Percentiles rank a stretch among this genome's conserved stretches.
Conservation (phyloP, 176 grass and related monocot genomes). For the Triticum dicoccoides region DNA sequence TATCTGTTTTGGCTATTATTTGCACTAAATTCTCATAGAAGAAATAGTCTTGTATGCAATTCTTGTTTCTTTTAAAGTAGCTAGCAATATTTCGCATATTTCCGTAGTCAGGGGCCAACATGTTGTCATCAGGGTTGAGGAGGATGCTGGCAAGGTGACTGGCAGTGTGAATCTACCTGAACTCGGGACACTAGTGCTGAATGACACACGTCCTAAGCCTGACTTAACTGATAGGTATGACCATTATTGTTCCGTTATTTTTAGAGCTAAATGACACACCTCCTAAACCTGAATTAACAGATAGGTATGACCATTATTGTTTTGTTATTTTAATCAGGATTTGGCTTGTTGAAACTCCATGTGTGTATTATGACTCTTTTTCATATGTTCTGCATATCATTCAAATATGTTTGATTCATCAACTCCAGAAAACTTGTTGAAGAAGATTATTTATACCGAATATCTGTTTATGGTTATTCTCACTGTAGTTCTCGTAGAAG, state of each 20-base stretch:
- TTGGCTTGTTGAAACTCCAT: background rate
- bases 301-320: background rate
- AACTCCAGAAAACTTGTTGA: background rate
- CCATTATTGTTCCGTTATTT: background rate
- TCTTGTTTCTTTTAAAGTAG: background rate
- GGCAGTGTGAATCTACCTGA: background rate
- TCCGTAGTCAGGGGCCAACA: background rate
- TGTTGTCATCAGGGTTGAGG: background rate
- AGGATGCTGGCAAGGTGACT: background rate
- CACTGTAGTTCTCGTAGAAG: background rate
- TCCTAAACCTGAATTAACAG: background rate
- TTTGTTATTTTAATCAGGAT: background rate
- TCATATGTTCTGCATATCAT: background rate
- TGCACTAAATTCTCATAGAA: background rate
- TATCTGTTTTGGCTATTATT: background rate
- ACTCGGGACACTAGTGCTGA: too few species aligned
- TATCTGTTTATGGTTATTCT: background rate
- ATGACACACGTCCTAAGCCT: too few species aligned
- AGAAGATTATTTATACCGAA: background rate
- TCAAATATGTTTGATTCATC: background rate
- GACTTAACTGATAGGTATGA: background rate
- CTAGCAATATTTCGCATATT: background rate
- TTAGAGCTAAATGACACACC: background rate
- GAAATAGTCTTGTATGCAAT: background rate
- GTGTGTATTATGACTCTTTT: background rate